Base-by-base conservation (phyloP, 1,284 basidiomycete genomes). In the Irpex lacteus region DNA sequence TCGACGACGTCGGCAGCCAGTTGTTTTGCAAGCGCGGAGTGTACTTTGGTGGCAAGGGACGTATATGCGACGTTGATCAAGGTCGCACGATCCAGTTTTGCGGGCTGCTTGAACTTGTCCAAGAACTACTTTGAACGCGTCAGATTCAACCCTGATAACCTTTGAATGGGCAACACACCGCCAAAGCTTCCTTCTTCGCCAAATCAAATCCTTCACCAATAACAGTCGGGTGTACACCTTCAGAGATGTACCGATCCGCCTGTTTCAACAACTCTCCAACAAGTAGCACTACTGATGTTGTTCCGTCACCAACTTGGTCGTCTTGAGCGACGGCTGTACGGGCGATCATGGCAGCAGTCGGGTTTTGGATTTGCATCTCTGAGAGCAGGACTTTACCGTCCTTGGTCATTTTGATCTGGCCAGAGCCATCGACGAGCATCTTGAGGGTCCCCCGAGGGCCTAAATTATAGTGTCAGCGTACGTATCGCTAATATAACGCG, bases 301-400 rank as follows among this genome's bases (percentile, higher is more conserved):
- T 99, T 60, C 98, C 98, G 78, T 99, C 98, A 65, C 98, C 98
- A 61, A 97, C 96, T 84, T 98, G 96, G 77, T 99, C 98, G 73
- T 99, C 97, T 78, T 99, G 97, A 0, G 97, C 97, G 15, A 98
- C 96, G 38, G 97, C 97, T 50, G 97, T 98, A 63, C 96, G 89
- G 50, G 98, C 98, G 75, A 99, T 97, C 95, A 99, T 98, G 52
- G 98, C 96, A 8, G 98, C 98, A 8, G 98, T 99, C 18, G 98
- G 98, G 78, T 99, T 99, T 77, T 98, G 96, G 73, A 99, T 99
- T 82, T 99, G 98, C 98, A 99, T 99, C 82, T 99, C 98, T 52
- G 96, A 98, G 63, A 99, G 85, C 62, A 99, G 82, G 54, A 98
- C 97, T 81, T 99, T 99, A 71, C 98, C 98, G 75, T 99, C 98